A percentile compares a stretch with the other conserved stretches of the same genome.
Evolutionary conservation across 2,329 filamentous ascomycete genomes (phyloP).

Genomic region (Parasarocladium wereldwijsianum): DNA sequence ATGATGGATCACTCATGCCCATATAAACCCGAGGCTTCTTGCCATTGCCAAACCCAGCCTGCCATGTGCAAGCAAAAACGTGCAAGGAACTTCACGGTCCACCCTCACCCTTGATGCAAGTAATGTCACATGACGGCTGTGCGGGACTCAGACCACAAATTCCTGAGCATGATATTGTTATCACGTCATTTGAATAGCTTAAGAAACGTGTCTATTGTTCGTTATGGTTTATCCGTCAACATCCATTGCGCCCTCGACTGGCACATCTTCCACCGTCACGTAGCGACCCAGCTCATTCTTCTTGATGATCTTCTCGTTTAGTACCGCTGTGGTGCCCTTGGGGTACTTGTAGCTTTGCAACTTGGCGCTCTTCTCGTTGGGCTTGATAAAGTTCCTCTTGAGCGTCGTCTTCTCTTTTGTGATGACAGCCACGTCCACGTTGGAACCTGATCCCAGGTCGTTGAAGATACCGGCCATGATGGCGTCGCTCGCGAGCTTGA

Average conservation of each 20-base stretch:
- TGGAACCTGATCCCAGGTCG: slow-evolving; percentile 90
- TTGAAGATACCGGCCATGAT: slow-evolving; percentile 98
- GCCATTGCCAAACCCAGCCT: too few relatives aligned
- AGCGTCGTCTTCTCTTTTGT: slow-evolving; percentile 89
- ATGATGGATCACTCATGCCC: too few relatives aligned
- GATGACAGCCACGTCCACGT: slow-evolving; percentile 94
- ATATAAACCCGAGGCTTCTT: too few relatives aligned
- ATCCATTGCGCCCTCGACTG: slow-evolving; percentile 57
- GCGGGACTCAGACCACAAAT: too few relatives aligned
- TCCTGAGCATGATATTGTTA: too few relatives aligned
- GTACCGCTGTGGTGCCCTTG: slow-evolving; percentile 82
- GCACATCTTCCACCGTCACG: slow-evolving; percentile 77
- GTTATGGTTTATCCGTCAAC: slow-evolving; percentile 37
- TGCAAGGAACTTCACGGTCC: too few relatives aligned
- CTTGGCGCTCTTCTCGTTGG: slow-evolving; percentile 84
- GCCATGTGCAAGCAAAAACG: too few relatives aligned
- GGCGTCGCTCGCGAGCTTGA: slow-evolving; percentile 69
- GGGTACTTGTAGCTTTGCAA: slow-evolving; percentile 84
- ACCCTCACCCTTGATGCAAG: too few relatives aligned
- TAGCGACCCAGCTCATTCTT: slow-evolving; percentile 91
- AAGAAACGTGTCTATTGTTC: too few relatives aligned
- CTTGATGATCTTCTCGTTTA: slow-evolving; percentile 92
- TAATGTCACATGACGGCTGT: too few relatives aligned
- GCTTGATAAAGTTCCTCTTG: slow-evolving; percentile 82
- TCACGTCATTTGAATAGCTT: too few relatives aligned